Evolutionary conservation across 352 stramenopile species (phyloP).

Genomic region (Globisporangium solare): DNA sequence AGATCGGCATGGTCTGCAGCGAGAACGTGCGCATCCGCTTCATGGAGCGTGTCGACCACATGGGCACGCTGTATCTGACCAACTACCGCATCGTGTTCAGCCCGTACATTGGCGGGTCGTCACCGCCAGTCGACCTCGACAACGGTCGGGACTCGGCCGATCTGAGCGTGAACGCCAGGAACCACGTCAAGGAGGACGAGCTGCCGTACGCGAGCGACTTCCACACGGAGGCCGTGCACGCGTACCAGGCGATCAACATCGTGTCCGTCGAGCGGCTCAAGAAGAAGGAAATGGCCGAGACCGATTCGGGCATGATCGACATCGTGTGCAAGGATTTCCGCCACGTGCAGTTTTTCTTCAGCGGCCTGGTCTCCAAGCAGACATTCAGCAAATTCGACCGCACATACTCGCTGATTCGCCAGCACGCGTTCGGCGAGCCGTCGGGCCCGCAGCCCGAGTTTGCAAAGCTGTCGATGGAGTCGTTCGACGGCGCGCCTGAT

Average conservation of each 20-base stretch:
- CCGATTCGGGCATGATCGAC: slow-evolving; percentile 63
- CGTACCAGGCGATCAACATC: slow-evolving; percentile 71
- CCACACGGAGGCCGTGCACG: slow-evolving; percentile 27
- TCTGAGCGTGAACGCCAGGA: slow-evolving; percentile 19
- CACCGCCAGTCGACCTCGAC: slow-evolving; percentile 1
- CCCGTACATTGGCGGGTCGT: slow-evolving; percentile 18
- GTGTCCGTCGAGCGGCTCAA: slow-evolving; percentile 71
- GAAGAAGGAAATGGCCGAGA: slow-evolving; percentile 72
- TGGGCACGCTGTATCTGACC: slow-evolving; percentile 67
- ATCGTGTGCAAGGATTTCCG: slow-evolving; percentile 81
- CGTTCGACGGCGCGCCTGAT: slow-evolving; percentile 40
- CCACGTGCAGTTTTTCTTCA: slow-evolving; percentile 70
- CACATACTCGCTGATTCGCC: slow-evolving; percentile 50
- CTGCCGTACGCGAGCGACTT: slow-evolving; percentile 41
- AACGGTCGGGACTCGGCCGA: slow-evolving; percentile 16
- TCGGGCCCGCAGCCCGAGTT: slow-evolving; percentile 49
- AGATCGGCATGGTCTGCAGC: slow-evolving; percentile 57
- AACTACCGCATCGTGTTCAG: slow-evolving; percentile 82
- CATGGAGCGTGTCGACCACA: slow-evolving; percentile 40
- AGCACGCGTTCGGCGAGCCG: slow-evolving; percentile 57
- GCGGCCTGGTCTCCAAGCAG: slow-evolving; percentile 68
- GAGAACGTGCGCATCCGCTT: slow-evolving; percentile 59
- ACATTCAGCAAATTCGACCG: slow-evolving; percentile 77
- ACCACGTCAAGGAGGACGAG: slow-evolving; percentile 35
- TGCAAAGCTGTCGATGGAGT: slow-evolving; percentile 55